Base-by-base conservation (phyloP, 495 filamentous ascomycete species). In the Talaromyces wortmannii region DNA sequence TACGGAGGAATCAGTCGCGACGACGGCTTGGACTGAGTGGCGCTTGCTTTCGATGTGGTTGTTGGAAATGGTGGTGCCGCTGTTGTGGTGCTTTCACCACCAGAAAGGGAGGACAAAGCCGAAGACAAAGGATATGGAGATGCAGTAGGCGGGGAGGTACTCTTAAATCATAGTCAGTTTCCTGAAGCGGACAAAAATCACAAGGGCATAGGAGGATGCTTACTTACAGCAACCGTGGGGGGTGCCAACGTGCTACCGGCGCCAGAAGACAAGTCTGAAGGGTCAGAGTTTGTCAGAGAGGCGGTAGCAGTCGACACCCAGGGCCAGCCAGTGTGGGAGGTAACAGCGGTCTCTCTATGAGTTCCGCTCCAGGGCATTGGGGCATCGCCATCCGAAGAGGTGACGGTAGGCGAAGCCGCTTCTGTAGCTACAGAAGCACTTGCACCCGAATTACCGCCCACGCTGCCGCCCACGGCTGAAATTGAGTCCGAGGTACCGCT, bases 401-500 rank as follows among this genome's bases (percentile, higher is more conserved):
- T 83, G 33, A 84, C 68, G 1, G 76, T 66, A 8, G 83, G 80
- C 5, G 77, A 74, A 15, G 74, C 69, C 16, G 69, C 58, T 31
- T 67, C 66, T n/a, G 72, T 67, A 6, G 55, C 47, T 7, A 45
- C 47, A 13, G 59, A 40, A 7, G 57, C 49, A 33, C 69, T 67
- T 17, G 66, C 64, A 33, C 55, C 73, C 36, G 70, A 71, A 55
- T 73, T 76, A 16, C 75, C 74, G 65, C 82, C 84, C 57, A 92
- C 63, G 54, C 78, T 80, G 48, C 89, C 91, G 48, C 83, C 87
- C n/a, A 82, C 73, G 12, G 92, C 80, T 56, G 79, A 75, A 70
- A 98, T 97, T 56, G 85, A 89, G 57, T 84, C 59, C 86, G 88
- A 96, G 18, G 78, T 80, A 40, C 94, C 94, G 31, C 78, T 84